Evolutionary conservation across 345 rosid species (phyloP), one percentile per base, ranked within the genome.

Genomic region (Dipteronia dyeriana): DNA sequence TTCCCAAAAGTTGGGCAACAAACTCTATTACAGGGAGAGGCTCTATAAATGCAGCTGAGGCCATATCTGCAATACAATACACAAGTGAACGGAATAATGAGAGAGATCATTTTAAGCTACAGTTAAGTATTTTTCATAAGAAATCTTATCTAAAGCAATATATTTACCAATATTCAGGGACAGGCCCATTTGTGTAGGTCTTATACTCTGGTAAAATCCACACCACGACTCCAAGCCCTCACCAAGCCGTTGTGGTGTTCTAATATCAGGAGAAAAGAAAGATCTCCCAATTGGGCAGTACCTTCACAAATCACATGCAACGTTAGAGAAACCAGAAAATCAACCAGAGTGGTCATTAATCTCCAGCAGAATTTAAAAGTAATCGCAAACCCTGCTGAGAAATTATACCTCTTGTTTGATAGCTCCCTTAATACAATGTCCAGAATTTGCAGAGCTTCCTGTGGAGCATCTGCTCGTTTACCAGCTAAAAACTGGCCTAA

Each of bases 151-250:
- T 53, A n/a, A 19, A 64, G 63, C 54, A 62, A 16, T 73, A 68
- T 19, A 75, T 2, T 71, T 91, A 96, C 99, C 99, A 14, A 96
- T 94, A 85, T 92, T 96, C 34, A 96, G 81, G 47, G 98, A 94
- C 82, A 96, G 81, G 79, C 99, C 99, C 99, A 96, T 96, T 53
- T 94, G 99, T 0, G 99, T 96, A 11, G 99, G 98, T 81, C 99
- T 89, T 70, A 96, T 92, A 74, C 99, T 96, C 79, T 96, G 98
- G 76, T 94, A 96, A 81, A 94, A 96, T 38, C 99, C 99, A 68
- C 97, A 94, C 99, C 99, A 96, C 20, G 97, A 91, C 89, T 96
- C 97, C 82, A 96, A 88, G 71, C 99, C 99, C 20, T 96, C 99
- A 71, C 99, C 97, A 9, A 96, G 94, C 34, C 91, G 78, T 68